These are phyloP conservation scores for Mycosarcoma mackinlayi DNA, from an alignment of 1,284 basidiomycete species.

Conservation along the genomic window DNA sequence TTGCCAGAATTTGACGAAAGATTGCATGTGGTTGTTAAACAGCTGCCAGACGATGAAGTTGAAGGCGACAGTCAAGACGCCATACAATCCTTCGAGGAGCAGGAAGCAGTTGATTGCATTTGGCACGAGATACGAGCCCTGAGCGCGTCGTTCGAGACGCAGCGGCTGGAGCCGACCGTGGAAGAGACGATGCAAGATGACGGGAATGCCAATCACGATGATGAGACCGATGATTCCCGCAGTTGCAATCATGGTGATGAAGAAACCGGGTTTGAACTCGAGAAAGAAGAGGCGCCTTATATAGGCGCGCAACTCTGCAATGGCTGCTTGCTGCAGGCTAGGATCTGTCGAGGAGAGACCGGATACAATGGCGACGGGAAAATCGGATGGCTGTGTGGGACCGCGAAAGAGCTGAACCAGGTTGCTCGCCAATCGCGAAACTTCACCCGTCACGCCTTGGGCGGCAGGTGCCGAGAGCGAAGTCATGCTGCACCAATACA, in stretches of 20 bases:
- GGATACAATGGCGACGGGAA: conserved; percentile 27
- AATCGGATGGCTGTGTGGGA: conserved; percentile 15
- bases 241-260: conserved; percentile 10
- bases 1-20: conserved; percentile 12
- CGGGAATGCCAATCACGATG: conserved; percentile 27
- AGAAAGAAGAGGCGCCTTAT: conserved; percentile 37
- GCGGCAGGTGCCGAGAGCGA: background rate
- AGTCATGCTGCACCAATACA: conserved; percentile 1
- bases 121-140: conserved; percentile 52
- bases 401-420: conserved; percentile 19
- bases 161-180: conserved; percentile 23
- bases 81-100: conserved; percentile 39
- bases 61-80: conserved; percentile 40
- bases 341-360: conserved; percentile 23
- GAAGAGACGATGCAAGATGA: conserved; percentile 28
- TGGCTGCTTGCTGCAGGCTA: conserved; percentile 16
- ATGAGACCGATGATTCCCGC: conserved; percentile 30
- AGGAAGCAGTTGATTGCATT: conserved; percentile 58
- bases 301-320: conserved; percentile 34
- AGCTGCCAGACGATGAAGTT: conserved; percentile 43
- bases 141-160: conserved; percentile 34
- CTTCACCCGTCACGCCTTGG: background rate
- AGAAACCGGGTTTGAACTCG: conserved; percentile 6
- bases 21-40: conserved; percentile 7
- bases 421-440: background rate